These are phyloP conservation scores for Aspergillus brunneoviolaceus DNA, from an alignment of 2,329 filamentous ascomycete genomes.

Conservation along the genomic window DNA sequence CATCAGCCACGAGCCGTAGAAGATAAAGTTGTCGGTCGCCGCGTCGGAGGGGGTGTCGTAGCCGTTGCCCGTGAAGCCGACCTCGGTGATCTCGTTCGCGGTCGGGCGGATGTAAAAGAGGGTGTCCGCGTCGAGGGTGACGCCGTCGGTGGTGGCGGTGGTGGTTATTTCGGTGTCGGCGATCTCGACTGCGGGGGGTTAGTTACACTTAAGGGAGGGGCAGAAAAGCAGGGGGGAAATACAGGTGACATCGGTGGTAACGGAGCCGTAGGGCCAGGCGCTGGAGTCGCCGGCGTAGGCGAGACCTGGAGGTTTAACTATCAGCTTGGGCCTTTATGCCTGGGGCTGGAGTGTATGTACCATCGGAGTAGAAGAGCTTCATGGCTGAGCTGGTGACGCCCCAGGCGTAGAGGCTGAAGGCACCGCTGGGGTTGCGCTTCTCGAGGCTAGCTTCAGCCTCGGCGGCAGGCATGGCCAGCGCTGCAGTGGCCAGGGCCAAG, in stretches of 20 bases:
- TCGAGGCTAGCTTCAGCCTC: neutral
- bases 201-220: neutral
- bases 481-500: conserved; percentile 1
- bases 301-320: neutral
- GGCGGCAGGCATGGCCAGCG: neutral
- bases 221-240: neutral
- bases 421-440: conserved; percentile 2
- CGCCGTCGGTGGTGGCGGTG: conserved; percentile 1
- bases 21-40: neutral
- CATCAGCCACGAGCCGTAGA: conserved; percentile 5
- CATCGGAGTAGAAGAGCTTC: conserved; percentile 8
- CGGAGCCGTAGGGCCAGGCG: conserved; percentile 4
- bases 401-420: conserved; percentile 6
- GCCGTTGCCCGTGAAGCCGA: conserved; percentile 5
- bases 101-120: conserved; percentile 5
- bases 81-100: neutral
- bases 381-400: neutral
- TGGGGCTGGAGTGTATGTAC: neutral
- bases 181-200: neutral
- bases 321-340: neutral
- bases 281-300: conserved; percentile 7
- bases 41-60: neutral
- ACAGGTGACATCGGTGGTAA: conserved; percentile 6
- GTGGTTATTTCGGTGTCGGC: neutral
- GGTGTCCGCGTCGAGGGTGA: conserved; percentile 3